A percentile compares a stretch with the other conserved stretches of the same genome.
phyloP scores from a whole-genome alignment of 1,284 basidiomycete genomes.

The Trichosporon asahii region DNA sequence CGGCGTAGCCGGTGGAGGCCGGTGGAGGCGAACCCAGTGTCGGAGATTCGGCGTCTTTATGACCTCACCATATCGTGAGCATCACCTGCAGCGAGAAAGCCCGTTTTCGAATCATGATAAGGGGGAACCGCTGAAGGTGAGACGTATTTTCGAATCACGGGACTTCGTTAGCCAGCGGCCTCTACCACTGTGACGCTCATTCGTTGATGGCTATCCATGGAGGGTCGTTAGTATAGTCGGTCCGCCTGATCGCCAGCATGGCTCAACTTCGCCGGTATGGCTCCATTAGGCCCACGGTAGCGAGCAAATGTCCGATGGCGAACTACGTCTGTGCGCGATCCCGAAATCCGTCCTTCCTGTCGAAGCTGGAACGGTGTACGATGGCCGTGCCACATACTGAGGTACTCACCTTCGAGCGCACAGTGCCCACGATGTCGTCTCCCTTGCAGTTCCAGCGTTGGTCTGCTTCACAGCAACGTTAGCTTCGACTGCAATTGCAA shows the following conservation, averaged over 20 bases:
- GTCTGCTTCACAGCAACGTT: too few species aligned
- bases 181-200: neutral
- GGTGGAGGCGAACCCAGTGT: neutral
- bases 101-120: conserved; percentile 6
- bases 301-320: conserved; percentile 9
- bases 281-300: conserved; percentile 4
- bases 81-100: neutral
- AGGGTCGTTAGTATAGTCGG: neutral
- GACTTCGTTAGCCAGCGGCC: neutral
- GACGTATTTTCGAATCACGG: neutral
- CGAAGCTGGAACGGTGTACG: neutral
- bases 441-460: too few species aligned
- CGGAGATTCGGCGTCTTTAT: conserved; percentile 10
- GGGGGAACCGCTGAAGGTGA: neutral
- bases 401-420: neutral
- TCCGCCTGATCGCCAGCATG: neutral
- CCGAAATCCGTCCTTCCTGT: neutral
- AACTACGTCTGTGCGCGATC: conserved; percentile 2
- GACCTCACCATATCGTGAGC: neutral
- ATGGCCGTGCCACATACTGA: neutral
- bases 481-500: too few species aligned
- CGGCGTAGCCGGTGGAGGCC: neutral
- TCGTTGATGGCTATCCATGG: neutral
- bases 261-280: neutral
- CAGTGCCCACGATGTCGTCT: neutral